Evolutionary conservation across 257 asterid genomes (phyloP), one percentile per base, ranked within the genome.

Genomic region (Forsythia suspensa): DNA sequence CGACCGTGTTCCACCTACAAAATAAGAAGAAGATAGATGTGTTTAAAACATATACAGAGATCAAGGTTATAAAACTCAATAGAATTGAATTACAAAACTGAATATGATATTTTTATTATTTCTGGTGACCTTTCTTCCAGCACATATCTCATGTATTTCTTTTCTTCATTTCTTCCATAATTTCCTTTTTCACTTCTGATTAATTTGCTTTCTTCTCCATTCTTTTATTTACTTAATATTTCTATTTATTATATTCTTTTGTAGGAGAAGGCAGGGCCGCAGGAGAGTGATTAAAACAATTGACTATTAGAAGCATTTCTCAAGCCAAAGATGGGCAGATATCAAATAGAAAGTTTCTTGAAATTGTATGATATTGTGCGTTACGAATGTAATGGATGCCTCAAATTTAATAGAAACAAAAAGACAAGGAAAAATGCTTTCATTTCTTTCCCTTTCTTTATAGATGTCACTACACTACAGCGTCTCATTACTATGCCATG

Each of bases 1-100:
- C 46, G 77, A 75, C 70, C 39, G 55, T 48, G 80, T 70, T 70
- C 55, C 75, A 59, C 79, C 81, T 75, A 59, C 59, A 65, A 65
- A 71, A 69, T 59, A 55, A 55, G 65, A 24, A 24, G 24, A 24
- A 24, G 24, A 24, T 24, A 55, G 24, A 4, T n/a, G 2, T 20
- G 67, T 5, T n/a, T n/a, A 15, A n/a, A 21, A 48, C 15, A 21
- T 59, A n/a, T 7, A 21, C 11, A 6, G 36, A 21, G 67, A 59
- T 8, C 36, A 59, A 21, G 36, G 12, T 21, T 59, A 59, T 20
- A 59, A 59, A 59, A n/a, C 37, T 59, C 67, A 1, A 52, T 21
- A 59, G 29, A 57, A 16, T 18, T 20, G 36, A 59, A 59, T 59
- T 59, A 8, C 10, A 59, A n/a, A 7, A 59, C 36, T n/a, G 67